Conservation (phyloP, 495 filamentous ascomycete genomes). For the Staphylotrichum tortipilum region DNA sequence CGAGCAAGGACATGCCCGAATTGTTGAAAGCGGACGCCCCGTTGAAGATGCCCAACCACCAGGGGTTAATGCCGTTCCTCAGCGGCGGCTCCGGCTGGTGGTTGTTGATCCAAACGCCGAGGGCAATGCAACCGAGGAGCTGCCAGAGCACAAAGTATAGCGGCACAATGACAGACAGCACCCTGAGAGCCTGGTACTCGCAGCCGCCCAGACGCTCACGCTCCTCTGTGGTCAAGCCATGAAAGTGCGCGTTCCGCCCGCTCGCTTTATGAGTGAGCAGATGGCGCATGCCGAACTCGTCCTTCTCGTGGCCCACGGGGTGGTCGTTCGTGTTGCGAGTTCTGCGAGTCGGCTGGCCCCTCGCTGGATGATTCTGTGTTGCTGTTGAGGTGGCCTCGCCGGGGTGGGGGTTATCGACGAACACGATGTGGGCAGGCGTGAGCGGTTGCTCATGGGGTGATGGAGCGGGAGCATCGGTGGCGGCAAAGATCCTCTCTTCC, state of each 20-base stretch:
- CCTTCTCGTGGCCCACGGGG: slow-evolving; percentile 1
- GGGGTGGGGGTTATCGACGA: slow-evolving; percentile 13
- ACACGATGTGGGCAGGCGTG: slow-evolving; percentile 17
- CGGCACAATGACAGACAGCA: slow-evolving; percentile 62
- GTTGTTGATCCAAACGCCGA: slow-evolving; percentile 61
- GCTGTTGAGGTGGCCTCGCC: slow-evolving; percentile 4
- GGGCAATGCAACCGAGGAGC: slow-evolving; percentile 57
- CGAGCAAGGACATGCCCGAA: slow-evolving; percentile 75
- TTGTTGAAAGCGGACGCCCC: slow-evolving; percentile 82
- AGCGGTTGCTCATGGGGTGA: neutral
- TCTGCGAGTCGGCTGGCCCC: slow-evolving; percentile 6
- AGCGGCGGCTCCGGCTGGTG: slow-evolving; percentile 49
- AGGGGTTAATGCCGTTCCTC: slow-evolving; percentile 54
- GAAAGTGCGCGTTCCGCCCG: slow-evolving; percentile 66
- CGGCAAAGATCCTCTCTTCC: neutral
- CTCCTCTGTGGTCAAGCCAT: slow-evolving; percentile 56
- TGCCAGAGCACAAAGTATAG: slow-evolving; percentile 70
- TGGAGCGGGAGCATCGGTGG: neutral
- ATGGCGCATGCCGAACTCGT: slow-evolving; percentile 9
- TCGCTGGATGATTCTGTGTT: neutral
- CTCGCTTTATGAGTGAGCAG: slow-evolving; percentile 32
- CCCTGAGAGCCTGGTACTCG: slow-evolving; percentile 66
- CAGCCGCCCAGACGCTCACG: slow-evolving; percentile 66
- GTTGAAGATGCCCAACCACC: slow-evolving; percentile 65
- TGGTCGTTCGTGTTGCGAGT: neutral